Base-by-base conservation (phyloP, 345 rosid species). In the Salix brachista region DNA sequence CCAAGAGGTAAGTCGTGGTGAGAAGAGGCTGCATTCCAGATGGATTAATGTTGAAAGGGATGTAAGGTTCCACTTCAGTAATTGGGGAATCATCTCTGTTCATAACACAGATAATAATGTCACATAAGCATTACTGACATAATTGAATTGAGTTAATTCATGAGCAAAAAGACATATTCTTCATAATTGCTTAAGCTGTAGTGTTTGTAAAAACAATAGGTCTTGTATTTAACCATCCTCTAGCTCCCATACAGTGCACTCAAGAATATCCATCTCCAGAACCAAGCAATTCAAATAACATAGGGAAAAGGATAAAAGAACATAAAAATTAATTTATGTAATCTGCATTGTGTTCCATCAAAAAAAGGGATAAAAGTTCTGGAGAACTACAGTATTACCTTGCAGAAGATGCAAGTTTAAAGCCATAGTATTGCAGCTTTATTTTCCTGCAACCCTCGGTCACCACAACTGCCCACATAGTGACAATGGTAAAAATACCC, bases 11-110 rank as follows among this genome's bases (percentile, higher is more conserved):
- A 28, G 97, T 85, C 50, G 97, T 88, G 56, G 97, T 91, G 74
- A 95, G 97, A 80, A 95, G 88, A 78, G 97, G 97, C 82, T 92
- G 99, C 99, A 92, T 95, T 84, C 98, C 99, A 14, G 97, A 87
- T 77, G 97, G 99, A 82, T 95, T 95, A 67, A 95, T 95, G 67
- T 92, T 95, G 69, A 95, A 95, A 61, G 97, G 97, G 67, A 95
- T 91, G 79, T 95, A 91, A 19, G 97, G 99, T 82, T 95, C 97
- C 78, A 95, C 97, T 82, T 93, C 99, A 2, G 97, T 93, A 54
- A 95, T 80, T 25, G 93, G 97, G 67, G 97, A 93, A 76, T 86
- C 96, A 68, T 89, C 94, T 82, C 99, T 95, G 97, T 73, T 71
- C 80, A 78, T 72, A 65, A 79, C 34, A 78, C 69, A 84, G 56